Evolutionary conservation across 768 basidiomycete genomes (phyloP), one percentile per base, ranked within the genome.

Genomic region (Collybia mongolica): DNA sequence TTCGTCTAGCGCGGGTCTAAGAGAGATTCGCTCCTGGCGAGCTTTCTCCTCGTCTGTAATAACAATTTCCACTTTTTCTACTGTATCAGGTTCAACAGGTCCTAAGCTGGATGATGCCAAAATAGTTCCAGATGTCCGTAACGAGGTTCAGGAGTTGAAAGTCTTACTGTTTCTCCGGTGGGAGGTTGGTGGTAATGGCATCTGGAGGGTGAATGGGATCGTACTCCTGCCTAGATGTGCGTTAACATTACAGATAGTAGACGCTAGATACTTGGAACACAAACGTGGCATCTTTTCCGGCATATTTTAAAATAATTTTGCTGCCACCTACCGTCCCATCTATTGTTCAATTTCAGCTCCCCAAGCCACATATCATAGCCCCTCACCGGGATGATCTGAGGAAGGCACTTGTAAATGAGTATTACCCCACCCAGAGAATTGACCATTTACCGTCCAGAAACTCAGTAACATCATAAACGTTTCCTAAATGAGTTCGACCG

Each of bases 131-230:
- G 4, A 32, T 32, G 20, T 11, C 9, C 17, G 26, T n/a, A 48
- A 60, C 55, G 50, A 51, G 20, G 40, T 12, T 38, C 38, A 9
- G 11, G 3, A 26, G 29, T 36, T 7, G 7, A 8, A 7, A 26
- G 20, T 56, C 82, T 57, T 54, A 89, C 86, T 93, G 90, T 64
- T 93, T 95, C 56, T 94, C 89, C n/a, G 75, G 77, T 5, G 88
- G 86, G 22, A 94, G 70, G 63, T 93, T 81, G 17, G 80, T 83
- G 18, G 79, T 83, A 54, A 89, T 93, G 48, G 79, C 89, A 64
- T 85, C 85, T 36, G 81, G 92, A 2, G 94, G 93, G 61, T 96
- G 94, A 44, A 97, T 91, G 1, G 89, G 88, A 20, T 92, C 92
- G 55, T 93, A 93, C 68, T 88, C 90, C 54, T 78, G 77, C 4